Conservation (phyloP, 345 rosid genomes). For the Aquilaria yunnanensis region DNA sequence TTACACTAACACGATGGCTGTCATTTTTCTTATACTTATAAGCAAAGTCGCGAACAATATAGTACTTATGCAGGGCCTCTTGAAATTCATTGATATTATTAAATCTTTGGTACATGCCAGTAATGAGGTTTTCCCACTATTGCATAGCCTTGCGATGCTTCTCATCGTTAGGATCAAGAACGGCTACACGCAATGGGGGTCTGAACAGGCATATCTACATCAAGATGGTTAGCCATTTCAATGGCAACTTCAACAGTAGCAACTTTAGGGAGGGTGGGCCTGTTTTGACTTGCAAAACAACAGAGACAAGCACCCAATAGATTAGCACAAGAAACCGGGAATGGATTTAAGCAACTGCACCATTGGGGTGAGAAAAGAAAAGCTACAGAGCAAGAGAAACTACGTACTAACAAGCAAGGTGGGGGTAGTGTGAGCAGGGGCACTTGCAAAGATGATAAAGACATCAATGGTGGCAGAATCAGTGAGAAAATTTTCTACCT, state of each 20-base stretch:
- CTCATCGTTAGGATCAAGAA: constrained; percentile 31
- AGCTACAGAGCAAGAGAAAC: constrained; percentile 5
- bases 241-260: constrained; percentile 31
- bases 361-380: constrained; percentile 4
- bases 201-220: constrained; percentile 29
- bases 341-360: constrained; percentile 1
- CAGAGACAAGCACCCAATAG: constrained; percentile 11
- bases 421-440: constrained; percentile 41
- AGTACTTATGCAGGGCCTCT: constrained; percentile 84
- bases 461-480: constrained; percentile 66
- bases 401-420: constrained; percentile 78
- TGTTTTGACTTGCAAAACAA: constrained; percentile 39
- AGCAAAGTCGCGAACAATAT: constrained; percentile 83
- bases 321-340: background rate
- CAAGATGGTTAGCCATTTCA: constrained; percentile 20
- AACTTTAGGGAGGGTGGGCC: constrained; percentile 48
- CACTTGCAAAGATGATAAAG: constrained; percentile 53
- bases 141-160: constrained; percentile 52
- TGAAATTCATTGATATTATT: constrained; percentile 73
- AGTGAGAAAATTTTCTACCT: constrained; percentile 35
- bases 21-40: constrained; percentile 89
- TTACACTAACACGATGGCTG: constrained; percentile 81
- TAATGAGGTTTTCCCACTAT: constrained; percentile 84
- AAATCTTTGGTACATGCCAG: constrained; percentile 88
- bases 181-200: constrained; percentile 34